Evolutionary conservation across 768 basidiomycete genomes (phyloP).

Genomic region (Boletus sp.): DNA sequence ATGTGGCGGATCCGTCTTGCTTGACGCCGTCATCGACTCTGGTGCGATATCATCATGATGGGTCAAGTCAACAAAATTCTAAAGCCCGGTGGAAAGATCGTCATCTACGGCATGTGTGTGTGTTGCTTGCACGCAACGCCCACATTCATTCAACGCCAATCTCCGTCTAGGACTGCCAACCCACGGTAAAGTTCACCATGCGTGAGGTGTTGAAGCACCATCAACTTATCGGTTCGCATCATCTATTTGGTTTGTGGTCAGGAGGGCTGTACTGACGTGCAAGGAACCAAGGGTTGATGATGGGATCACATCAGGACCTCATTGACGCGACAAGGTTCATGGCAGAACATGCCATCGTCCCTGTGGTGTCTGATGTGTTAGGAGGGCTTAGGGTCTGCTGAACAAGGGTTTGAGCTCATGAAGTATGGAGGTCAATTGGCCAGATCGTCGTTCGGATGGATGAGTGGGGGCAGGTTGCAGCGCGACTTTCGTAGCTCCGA

Average conservation of each 20-base stretch:
- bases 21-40: slow-evolving; percentile 69
- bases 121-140: neutral
- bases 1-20: slow-evolving; percentile 21
- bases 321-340: slow-evolving; percentile 71
- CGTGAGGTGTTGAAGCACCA: slow-evolving; percentile 73
- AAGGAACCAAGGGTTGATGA: slow-evolving; percentile 61
- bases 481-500: slow-evolving; percentile 22
- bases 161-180: slow-evolving; percentile 57
- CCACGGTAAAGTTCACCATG: slow-evolving; percentile 69
- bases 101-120: slow-evolving; percentile 64
- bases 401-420: slow-evolving; percentile 70
- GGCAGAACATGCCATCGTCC: slow-evolving; percentile 60
- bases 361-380: slow-evolving; percentile 69
- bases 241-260: neutral
- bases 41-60: slow-evolving; percentile 64
- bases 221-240: slow-evolving; percentile 65
- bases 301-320: slow-evolving; percentile 80
- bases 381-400: slow-evolving; percentile 61
- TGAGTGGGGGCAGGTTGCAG: slow-evolving; percentile 19
- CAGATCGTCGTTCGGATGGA: slow-evolving; percentile 65
- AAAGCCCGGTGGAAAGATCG: slow-evolving; percentile 55
- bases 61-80: slow-evolving; percentile 47
- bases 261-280: slow-evolving; percentile 13
- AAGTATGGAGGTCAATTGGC: slow-evolving; percentile 65
- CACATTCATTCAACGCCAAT: slow-evolving; percentile 1